Evolutionary conservation across 345 rosid genomes (phyloP).

Genomic region (Hirschfeldia incana): DNA sequence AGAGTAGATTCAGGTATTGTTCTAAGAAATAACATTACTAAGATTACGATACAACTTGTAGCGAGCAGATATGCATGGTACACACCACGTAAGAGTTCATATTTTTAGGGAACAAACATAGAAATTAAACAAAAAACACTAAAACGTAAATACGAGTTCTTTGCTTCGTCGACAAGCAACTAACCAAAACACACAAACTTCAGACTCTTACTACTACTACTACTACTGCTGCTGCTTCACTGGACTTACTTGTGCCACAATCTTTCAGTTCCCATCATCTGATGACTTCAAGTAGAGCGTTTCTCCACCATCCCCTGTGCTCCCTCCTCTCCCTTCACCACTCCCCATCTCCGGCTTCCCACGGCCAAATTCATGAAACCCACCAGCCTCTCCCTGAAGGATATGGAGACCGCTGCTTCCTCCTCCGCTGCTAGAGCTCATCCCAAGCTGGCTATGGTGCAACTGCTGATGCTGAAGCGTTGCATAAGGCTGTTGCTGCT

Average conservation of each 20-base stretch:
- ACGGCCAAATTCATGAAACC: conserved; percentile 78
- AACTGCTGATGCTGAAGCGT: conserved; percentile 85
- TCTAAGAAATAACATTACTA: conserved; percentile 28
- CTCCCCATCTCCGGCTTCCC: conserved; percentile 87
- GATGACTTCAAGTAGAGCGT: conserved; percentile 79
- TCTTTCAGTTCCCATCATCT: conserved; percentile 67
- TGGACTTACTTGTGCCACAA: conserved; percentile 29
- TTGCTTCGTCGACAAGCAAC: conserved; percentile 34
- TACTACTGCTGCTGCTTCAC: conserved; percentile 28
- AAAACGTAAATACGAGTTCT: conserved; percentile 16
- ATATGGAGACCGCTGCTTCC: conserved; percentile 58
- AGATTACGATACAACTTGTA: conserved; percentile 28
- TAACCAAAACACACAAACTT: conserved; percentile 31
- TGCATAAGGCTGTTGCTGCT: conserved; percentile 51
- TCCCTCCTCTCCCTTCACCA: conserved; percentile 79
- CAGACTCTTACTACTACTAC: conserved; percentile 26
- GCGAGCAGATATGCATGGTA: conserved; percentile 40
- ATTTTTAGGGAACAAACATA: conserved; percentile 25
- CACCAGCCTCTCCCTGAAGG: conserved; percentile 46
- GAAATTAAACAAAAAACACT: neutral
- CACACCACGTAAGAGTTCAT: conserved; percentile 36
- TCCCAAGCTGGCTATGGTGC: conserved; percentile 91
- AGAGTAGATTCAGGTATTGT: neutral
- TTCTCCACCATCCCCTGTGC: conserved; percentile 88
- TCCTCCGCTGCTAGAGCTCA: conserved; percentile 74